Evolutionary conservation across 345 rosid species (phyloP).

Genomic region (Trapa bicornis): DNA sequence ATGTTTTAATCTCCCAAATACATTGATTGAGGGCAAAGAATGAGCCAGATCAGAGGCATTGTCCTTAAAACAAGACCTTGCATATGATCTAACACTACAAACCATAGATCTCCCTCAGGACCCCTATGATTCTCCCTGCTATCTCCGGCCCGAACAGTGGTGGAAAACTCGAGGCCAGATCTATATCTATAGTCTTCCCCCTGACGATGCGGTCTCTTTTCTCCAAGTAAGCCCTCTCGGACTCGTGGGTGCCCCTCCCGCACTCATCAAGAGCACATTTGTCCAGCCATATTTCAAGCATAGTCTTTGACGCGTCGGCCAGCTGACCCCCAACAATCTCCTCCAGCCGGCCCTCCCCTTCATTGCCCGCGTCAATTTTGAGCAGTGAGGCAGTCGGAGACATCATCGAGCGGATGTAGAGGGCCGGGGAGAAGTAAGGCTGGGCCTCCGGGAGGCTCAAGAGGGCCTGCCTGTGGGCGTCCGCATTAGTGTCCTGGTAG

Average conservation of each 20-base stretch:
- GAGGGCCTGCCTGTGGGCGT: slow-evolving; percentile 43
- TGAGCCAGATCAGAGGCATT: too few species aligned
- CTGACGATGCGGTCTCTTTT: slow-evolving; percentile 42
- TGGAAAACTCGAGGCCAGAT: slow-evolving; percentile 60
- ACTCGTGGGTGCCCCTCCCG: slow-evolving; percentile 21
- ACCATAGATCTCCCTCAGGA: slow-evolving; percentile 34
- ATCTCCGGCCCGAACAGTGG: slow-evolving; percentile 59
- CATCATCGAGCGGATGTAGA: slow-evolving; percentile 49
- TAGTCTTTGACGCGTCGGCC: slow-evolving; percentile 39
- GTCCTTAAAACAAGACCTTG: too few species aligned
- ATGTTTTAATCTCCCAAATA: too few species aligned
- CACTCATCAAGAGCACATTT: slow-evolving; percentile 32
- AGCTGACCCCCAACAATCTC: slow-evolving; percentile 46
- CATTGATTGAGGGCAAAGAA: too few species aligned
- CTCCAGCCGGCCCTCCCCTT: slow-evolving; percentile 31
- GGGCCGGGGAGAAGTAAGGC: slow-evolving; percentile 51
- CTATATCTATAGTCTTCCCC: slow-evolving; percentile 63
- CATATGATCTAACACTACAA: slow-evolving; percentile 7
- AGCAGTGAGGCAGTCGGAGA: slow-evolving; percentile 59
- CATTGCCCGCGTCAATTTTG: slow-evolving; percentile 29
- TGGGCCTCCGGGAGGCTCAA: slow-evolving; percentile 39
- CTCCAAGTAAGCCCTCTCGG: slow-evolving; percentile 32
- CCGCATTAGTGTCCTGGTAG: slow-evolving; percentile 55
- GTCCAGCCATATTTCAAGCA: slow-evolving; percentile 57
- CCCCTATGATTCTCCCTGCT: slow-evolving; percentile 34